Base-by-base conservation (phyloP, 2,329 filamentous ascomycete genomes). In the Scopulariopsis brevicaulis region DNA sequence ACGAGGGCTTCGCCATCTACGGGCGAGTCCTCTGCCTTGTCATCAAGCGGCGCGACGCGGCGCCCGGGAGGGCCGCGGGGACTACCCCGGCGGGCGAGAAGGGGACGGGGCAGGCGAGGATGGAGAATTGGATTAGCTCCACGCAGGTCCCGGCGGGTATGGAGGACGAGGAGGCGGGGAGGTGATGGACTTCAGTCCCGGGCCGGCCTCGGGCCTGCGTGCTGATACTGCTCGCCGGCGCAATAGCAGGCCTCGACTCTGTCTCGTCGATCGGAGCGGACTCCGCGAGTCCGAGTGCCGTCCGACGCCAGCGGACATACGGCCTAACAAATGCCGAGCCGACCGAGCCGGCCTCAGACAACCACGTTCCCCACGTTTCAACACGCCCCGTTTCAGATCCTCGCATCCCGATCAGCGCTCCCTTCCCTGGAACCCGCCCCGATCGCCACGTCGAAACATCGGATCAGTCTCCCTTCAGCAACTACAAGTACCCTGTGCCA, bases 1-100 rank as follows among this genome's bases (percentile, higher is more conserved):
- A 97, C 72, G 91, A 97, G 66, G 93, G 94, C 10, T 97, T 97
- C 73, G 89, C 87, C 65, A 96, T 99, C 67, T 96, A 96, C 73
- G 91, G 94, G 12, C 87, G 90, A 64, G 90, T 96, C 53, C 77
- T 99, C 28, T 97, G 92, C 71, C 78, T 99, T 59, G 87, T 99
- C 10, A 86, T 99, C 66, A 86, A 84, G 70, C 89, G 87, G 68
- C 85, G 87, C 61, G 86, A 85, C 62, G 79, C 65, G 59, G 65
- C 28, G 8, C 28, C 64, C 54, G 65, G 60, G 43, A 62, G 69
- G 55, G 28, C 46, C 5, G 66, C 65, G 56, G 66, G 69, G 56
- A 65, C 69, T 43, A 59, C 60, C 40, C 48, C 40, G 18, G 52
- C 22, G 43, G 55, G 24, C 14, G 62, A 60, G 60, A 46, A 54